Evolutionary conservation across 306 rosid genomes (phyloP).

Genomic region (Astragalus glycyphyllos): DNA sequence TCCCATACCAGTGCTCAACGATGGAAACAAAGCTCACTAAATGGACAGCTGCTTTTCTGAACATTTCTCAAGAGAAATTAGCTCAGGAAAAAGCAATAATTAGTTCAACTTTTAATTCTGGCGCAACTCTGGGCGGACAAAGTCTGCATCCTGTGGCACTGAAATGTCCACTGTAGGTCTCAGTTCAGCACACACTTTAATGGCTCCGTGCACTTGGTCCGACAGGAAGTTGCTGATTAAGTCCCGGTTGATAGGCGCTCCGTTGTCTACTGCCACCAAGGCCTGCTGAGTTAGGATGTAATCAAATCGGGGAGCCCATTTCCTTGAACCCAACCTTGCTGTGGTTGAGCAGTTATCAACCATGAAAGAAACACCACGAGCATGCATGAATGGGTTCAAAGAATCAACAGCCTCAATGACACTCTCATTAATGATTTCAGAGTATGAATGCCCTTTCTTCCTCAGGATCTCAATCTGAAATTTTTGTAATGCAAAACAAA

Average conservation of each 20-base stretch:
- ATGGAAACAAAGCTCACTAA: conserved; percentile 37
- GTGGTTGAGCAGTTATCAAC: conserved; percentile 98
- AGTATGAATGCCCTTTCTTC: conserved; percentile 97
- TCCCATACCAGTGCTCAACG: conserved; percentile 30
- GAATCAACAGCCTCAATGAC: conserved; percentile 96
- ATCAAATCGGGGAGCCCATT: conserved; percentile 98
- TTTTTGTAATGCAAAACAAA: conserved; percentile 2
- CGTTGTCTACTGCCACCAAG: conserved; percentile 84
- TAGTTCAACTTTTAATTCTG: conserved; percentile 48
- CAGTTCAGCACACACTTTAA: conserved; percentile 84
- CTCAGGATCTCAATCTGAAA: conserved; percentile 90
- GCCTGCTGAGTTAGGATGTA: conserved; percentile 93
- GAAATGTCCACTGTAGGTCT: conserved; percentile 96
- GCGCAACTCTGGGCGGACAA: conserved; percentile 96
- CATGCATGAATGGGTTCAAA: conserved; percentile 98
- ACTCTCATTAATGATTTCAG: conserved; percentile 95
- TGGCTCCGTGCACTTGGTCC: conserved; percentile 94
- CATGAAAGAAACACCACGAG: conserved; percentile 99
- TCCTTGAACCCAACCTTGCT: conserved; percentile 97
- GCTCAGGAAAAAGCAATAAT: conserved; percentile 28
- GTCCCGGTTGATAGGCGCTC: conserved; percentile 70
- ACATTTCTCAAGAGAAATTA: conserved; percentile 18
- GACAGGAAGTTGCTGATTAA: conserved; percentile 92
- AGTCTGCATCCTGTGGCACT: conserved; percentile 87
- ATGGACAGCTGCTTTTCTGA: conserved; percentile 3